Percentiles rank a stretch among this genome's conserved stretches.
phyloP scores from a whole-genome alignment of 2,329 filamentous ascomycete genomes.

The Hawksworthiomyces lignivorus region DNA sequence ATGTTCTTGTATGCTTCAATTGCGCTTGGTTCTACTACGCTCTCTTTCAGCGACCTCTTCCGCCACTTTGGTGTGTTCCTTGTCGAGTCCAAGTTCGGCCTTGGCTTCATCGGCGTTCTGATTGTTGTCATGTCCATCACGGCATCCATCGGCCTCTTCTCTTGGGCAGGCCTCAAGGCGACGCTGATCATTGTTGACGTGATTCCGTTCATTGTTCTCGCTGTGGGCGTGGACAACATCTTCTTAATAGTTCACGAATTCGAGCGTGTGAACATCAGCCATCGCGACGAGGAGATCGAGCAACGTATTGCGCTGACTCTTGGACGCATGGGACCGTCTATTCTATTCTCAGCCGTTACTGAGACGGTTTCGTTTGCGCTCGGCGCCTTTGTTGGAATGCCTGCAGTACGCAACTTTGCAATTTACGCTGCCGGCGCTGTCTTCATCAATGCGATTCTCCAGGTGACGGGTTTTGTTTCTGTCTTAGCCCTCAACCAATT shows the following conservation, averaged over 20 bases:
- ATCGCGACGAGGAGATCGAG: slow-evolving; percentile 82
- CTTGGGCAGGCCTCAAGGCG: slow-evolving; percentile 83
- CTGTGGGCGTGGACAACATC: slow-evolving; percentile 97
- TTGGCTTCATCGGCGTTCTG: slow-evolving; percentile 88
- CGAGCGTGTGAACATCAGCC: slow-evolving; percentile 84
- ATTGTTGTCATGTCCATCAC: slow-evolving; percentile 98
- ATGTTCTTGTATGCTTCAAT: slow-evolving; percentile 98
- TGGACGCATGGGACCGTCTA: slow-evolving; percentile 95
- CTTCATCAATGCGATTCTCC: slow-evolving; percentile 91
- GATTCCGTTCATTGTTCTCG: slow-evolving; percentile 93
- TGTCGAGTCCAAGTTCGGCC: slow-evolving; percentile 92
- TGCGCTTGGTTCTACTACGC: slow-evolving; percentile 79
- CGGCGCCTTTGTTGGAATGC: slow-evolving; percentile 93
- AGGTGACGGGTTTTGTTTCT: slow-evolving; percentile 95
- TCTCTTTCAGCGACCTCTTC: slow-evolving; percentile 69
- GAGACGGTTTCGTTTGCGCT: slow-evolving; percentile 92
- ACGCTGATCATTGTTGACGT: slow-evolving; percentile 98
- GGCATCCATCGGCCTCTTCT: slow-evolving; percentile 90
- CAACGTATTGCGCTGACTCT: slow-evolving; percentile 78
- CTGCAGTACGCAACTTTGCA: slow-evolving; percentile 94
- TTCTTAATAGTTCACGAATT: slow-evolving; percentile 98
- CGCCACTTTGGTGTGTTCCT: slow-evolving; percentile 76
- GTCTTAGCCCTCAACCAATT: slow-evolving; percentile 86
- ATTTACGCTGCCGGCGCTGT: slow-evolving; percentile 94
- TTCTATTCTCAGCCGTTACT: slow-evolving; percentile 87